Evolutionary conservation across 805 yeast genomes (phyloP).

Genomic region (Citeromyces matritensis): DNA sequence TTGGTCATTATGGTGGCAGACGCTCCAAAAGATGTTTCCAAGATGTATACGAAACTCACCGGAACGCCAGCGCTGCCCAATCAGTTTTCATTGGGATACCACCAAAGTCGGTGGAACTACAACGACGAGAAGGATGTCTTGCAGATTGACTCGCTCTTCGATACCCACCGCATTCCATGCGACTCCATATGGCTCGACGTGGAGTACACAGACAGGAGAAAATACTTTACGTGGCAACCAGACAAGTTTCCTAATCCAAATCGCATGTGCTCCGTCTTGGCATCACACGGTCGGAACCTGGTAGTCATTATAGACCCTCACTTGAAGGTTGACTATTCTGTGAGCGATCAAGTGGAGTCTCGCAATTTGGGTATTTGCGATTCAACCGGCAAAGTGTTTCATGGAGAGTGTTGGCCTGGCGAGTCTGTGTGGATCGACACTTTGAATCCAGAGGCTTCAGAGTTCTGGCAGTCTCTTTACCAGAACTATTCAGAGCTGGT

Average conservation of each 20-base stretch:
- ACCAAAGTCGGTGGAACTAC: conserved; percentile 97
- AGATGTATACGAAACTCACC: conserved; percentile 50
- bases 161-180: conserved; percentile 60
- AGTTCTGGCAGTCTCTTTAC: conserved; percentile 44
- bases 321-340: conserved; percentile 53
- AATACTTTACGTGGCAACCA: conserved; percentile 85
- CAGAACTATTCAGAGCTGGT: conserved; percentile 26
- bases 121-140: conserved; percentile 77
- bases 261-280: conserved; percentile 49
- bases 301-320: conserved; percentile 90
- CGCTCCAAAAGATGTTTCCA: conserved; percentile 38
- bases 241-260: conserved; percentile 63
- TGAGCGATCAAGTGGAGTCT: conserved; percentile 35
- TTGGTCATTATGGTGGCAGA: conserved; percentile 48
- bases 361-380: conserved; percentile 26
- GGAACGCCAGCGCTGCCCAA: conserved; percentile 69
- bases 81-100: conserved; percentile 72
- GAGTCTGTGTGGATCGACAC: conserved; percentile 90
- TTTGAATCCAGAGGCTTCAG: conserved; percentile 43
- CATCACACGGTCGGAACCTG: conserved; percentile 60
- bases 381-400: conserved; percentile 25
- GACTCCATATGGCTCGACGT: conserved; percentile 93
- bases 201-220: conserved; percentile 76
- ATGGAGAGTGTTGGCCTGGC: conserved; percentile 98
- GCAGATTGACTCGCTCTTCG: conserved; percentile 57